Base-by-base conservation (phyloP, 2,329 filamentous ascomycete genomes). In the Cladosporium sp. region DNA sequence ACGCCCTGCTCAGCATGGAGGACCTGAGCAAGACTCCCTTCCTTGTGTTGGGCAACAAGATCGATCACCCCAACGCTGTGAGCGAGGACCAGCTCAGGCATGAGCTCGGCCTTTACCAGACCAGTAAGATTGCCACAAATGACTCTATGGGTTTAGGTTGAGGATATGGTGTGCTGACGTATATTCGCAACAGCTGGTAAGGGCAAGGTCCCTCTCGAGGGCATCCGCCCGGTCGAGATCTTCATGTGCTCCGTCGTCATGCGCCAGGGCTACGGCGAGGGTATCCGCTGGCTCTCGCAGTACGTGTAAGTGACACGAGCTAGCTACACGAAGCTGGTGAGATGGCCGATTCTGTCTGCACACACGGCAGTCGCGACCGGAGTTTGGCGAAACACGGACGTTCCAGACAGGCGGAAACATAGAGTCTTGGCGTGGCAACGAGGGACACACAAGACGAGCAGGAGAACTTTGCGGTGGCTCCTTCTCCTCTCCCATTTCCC, bases 201-300 rank as follows among this genome's bases (percentile, higher is more conserved):
- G 82, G 90, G 90, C 73, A 95, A 95, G 80, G 85, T 95, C 58
- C 88, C 86, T 59, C 79, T 93, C 61, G 91, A 95, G 77, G 89
- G 89, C 33, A 95, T 95, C 72, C 81, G 91, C 64, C 89, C 91
- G 19, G 92, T 98, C 67, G 93, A 98, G 80, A 83, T 97, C 58
- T 97, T 97, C 75, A 95, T 98, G 93, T 97, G 91, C 82, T 95
- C 89, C 65, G 91, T 97, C 62, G 92, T 97, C 58, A 95, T 96
- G 89, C 83, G 92, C 73, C 92, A 97, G 79, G 93, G 66, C 53
- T 95, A 95, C 71, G 89, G 89, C 51, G 90, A 95, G 64, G 90
- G 81, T 64, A 92, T 95, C 73, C 83, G 89, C 76, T 95, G 89
- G 90, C 73, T 95, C 73, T 67, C 88, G 53, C 89, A 95, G 79